These are phyloP conservation scores for Fraxinus floribunda DNA, from an alignment of 305 asterid species.

Conservation along the genomic window DNA sequence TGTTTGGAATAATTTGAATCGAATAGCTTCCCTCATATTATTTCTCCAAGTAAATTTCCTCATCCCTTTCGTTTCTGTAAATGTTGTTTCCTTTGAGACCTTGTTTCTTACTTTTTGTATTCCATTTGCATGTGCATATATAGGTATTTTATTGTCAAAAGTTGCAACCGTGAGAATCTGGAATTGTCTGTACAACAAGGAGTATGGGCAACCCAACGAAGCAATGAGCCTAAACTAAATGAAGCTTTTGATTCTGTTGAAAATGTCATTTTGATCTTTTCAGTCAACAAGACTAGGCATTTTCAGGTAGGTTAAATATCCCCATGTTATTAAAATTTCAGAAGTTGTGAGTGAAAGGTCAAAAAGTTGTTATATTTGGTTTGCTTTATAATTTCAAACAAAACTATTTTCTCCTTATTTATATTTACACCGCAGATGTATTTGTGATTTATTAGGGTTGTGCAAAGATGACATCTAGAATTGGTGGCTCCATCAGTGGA, in stretches of 20 bases:
- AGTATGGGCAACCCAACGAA: conserved; percentile 98
- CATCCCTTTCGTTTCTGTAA: not conserved
- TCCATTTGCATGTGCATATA: conserved; percentile 36
- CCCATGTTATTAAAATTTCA: conserved; percentile 17
- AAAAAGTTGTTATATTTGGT: conserved; percentile 10
- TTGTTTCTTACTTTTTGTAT: conserved; percentile 19
- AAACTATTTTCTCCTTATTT: not conserved
- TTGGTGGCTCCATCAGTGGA: conserved; percentile 80
- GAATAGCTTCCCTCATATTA: not conserved
- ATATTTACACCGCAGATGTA: conserved; percentile 20
- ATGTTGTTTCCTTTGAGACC: conserved; percentile 18
- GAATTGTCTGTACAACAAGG: conserved; percentile 97
- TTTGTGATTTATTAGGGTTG: conserved; percentile 61
- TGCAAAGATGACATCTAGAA: conserved; percentile 86
- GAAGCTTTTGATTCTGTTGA: conserved; percentile 97
- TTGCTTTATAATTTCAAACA: conserved; percentile 14
- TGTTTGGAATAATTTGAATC: not conserved
- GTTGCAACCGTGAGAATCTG: conserved; percentile 97
- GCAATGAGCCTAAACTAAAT: conserved; percentile 95
- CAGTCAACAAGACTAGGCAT: conserved; percentile 89
- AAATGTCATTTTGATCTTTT: conserved; percentile 86
- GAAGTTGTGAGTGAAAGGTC: not conserved
- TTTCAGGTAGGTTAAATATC: conserved; percentile 63
- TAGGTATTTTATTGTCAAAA: conserved; percentile 97
- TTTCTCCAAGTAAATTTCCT: not conserved